phyloP scores from a whole-genome alignment of 148 eudicot genomes.

The Camellia sinensis region DNA sequence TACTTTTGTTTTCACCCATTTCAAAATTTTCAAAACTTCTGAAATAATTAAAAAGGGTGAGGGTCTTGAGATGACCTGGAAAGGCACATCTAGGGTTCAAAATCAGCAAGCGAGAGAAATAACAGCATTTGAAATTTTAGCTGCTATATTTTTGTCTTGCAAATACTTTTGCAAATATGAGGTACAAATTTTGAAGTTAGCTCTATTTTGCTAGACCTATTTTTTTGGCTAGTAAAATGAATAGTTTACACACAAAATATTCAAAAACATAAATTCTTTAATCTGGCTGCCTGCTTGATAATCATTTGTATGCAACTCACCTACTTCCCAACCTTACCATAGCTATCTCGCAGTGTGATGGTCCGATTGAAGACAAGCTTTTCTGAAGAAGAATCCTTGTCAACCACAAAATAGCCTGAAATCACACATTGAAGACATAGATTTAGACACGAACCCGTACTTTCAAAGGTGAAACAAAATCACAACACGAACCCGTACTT shows the following conservation, averaged over 20 bases:
- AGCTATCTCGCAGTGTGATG: constrained; percentile 72
- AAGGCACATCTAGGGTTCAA: no score
- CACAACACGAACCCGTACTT: background rate
- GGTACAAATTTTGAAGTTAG: background rate
- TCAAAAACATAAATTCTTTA: background rate
- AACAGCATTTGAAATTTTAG: background rate
- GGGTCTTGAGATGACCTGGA: no score
- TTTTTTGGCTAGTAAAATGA: background rate
- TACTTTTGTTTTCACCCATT: no score
- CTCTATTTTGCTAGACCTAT: background rate
- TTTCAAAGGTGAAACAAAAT: background rate
- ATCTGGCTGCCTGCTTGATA: background rate
- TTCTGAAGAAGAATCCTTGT: constrained; percentile 63
- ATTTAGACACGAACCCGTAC: background rate
- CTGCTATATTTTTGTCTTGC: background rate
- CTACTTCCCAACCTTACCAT: constrained; percentile 45
- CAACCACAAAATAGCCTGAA: constrained; percentile 78
- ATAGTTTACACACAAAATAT: background rate
- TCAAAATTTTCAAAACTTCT: no score
- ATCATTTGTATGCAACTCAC: background rate
- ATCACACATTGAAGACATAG: background rate
- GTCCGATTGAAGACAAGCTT: constrained; percentile 79
- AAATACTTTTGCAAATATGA: background rate
- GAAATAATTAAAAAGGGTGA: no score
- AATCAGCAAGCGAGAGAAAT: background rate